A percentile compares a stretch with the other conserved stretches of the same genome.
These are phyloP conservation scores for Symbiodinium pilosum DNA, from an alignment of 73 alveolate species.

Conservation along the genomic window DNA sequence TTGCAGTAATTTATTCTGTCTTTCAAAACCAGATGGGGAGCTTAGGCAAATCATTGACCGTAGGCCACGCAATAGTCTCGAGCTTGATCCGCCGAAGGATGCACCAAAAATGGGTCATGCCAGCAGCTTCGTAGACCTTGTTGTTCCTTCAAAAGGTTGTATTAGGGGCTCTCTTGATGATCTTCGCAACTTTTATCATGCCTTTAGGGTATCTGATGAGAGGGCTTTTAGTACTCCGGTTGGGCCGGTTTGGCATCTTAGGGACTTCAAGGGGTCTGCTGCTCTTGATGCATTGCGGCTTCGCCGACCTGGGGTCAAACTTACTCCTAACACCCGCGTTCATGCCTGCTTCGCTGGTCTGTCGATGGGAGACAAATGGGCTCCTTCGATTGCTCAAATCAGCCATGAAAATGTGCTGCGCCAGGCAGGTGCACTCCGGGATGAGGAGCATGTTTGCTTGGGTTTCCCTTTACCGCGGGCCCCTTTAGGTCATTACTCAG, in stretches of 20 bases:
- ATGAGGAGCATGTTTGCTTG: neutral
- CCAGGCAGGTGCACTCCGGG: neutral
- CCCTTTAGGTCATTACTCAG: neutral
- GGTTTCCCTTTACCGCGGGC: neutral
- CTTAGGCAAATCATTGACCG: slow-evolving; percentile 22
- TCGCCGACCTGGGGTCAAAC: neutral
- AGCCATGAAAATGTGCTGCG: neutral
- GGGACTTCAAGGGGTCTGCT: neutral
- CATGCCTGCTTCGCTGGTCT: slow-evolving; percentile 9
- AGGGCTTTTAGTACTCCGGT: neutral
- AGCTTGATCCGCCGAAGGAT: neutral
- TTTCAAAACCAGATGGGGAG: slow-evolving; percentile 3
- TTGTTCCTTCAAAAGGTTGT: neutral
- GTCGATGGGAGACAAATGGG: slow-evolving; percentile 27
- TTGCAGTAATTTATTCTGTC: neutral
- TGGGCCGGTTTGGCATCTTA: neutral
- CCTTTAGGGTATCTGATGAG: neutral
- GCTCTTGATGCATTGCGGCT: neutral
- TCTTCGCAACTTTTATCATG: slow-evolving; percentile 23
- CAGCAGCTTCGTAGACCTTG: neutral
- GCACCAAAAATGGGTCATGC: slow-evolving; percentile 24
- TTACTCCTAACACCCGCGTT: neutral
- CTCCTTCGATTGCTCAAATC: neutral
- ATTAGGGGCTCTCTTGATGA: neutral
- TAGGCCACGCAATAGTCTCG: neutral